phyloP scores from a whole-genome alignment of 2,329 filamentous ascomycete genomes.

The Knoxdaviesia proteae region DNA sequence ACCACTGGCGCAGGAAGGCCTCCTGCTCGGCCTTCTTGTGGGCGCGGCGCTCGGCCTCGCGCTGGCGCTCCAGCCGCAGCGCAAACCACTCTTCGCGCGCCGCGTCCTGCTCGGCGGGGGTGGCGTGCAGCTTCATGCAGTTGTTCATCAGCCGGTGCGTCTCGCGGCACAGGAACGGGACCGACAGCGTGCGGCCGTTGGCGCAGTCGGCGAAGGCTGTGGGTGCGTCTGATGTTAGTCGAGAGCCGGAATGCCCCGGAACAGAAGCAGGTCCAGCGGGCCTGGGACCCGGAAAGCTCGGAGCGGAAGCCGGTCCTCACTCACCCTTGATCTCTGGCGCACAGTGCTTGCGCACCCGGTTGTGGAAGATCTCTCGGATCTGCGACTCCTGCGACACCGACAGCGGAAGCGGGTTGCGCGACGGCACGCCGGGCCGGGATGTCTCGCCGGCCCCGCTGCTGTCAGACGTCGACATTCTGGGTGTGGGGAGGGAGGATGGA shows the following conservation, averaged over 20 bases:
- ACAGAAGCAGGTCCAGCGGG: background rate
- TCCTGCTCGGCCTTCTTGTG: constrained; percentile 37
- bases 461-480: too few relatives aligned
- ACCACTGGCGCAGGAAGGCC: constrained; percentile 45
- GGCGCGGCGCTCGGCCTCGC: constrained; percentile 43
- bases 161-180: constrained; percentile 66
- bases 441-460: background rate
- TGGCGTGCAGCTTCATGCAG: constrained; percentile 80
- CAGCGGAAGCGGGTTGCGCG: constrained; percentile 62
- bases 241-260: background rate
- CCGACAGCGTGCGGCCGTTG: constrained; percentile 63
- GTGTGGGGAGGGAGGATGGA: too few relatives aligned
- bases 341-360: constrained; percentile 57
- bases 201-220: constrained; percentile 85
- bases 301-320: constrained; percentile 4
- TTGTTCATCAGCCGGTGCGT: constrained; percentile 75
- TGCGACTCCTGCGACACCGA: constrained; percentile 65
- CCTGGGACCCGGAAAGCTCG: background rate
- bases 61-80: constrained; percentile 46
- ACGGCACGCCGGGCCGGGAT: constrained; percentile 25
- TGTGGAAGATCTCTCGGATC: constrained; percentile 62
- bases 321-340: constrained; percentile 58
- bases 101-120: constrained; percentile 64
- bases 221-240: background rate
- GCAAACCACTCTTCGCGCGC: constrained; percentile 90